Evolutionary conservation across 169 alveolate genomes (phyloP), one percentile per base, ranked within the genome.

Genomic region (Cryptosporidium canis): DNA sequence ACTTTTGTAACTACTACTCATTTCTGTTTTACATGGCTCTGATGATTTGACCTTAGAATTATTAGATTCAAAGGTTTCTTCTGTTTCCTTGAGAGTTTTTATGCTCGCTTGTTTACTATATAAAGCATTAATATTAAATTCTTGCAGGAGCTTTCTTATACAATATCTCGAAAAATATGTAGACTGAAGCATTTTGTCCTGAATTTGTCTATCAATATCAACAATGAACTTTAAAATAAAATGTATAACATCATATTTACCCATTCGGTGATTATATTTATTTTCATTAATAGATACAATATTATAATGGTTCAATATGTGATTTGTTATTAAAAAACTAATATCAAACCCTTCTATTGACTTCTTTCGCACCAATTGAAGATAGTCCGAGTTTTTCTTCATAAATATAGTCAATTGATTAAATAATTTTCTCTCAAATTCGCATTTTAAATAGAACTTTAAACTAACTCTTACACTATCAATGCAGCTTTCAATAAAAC

Each of bases 121-220:
- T 21, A 67, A 67, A 43, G 8, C 33, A 53, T 70, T 55, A 16
- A 70, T 1, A 24, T 70, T 35, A 5, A 70, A 37, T 48, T 47
- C 47, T 53, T 58, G 72, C 16, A 77, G 72, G 14, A 77, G 47
- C 41, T 77, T 58, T 35, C 66, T 37, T 58, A 77, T 70, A 31
- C 39, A 77, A 58, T 45, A 24, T 58, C 87, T 77, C 14, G 87
- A 77, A 18, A 77, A 77, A 39, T 56, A 77, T 33, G 87, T 77
- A n/a, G 65, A 35, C 18, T 77, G 61, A n/a, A 77, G 87, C n/a
- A 55, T 61, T 61, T 77, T 61, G 9, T 77, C 72, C 27, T 77
- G 87, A 43, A 77, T 77, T 41, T 77, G 87, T 24, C 70, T 77
- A 61, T 77, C 87, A 56, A 77, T 77, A 61, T 61, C 64, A 21